Conservation (phyloP, 2,329 filamentous ascomycete genomes). For the Fusarium neocosmosporiellum region DNA sequence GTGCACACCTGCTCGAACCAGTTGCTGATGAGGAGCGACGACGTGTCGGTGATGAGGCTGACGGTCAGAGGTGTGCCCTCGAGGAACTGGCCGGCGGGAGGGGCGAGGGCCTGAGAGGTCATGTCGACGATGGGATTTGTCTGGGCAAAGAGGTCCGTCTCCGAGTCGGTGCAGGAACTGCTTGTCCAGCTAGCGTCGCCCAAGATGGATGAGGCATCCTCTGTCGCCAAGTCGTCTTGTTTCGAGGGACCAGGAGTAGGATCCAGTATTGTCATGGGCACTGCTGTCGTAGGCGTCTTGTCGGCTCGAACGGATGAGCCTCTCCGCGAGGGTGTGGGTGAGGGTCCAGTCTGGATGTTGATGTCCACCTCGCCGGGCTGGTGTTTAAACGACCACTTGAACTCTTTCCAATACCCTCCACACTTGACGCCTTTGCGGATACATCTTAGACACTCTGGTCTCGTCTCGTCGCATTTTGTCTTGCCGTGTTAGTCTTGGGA, state of each 20-base stretch:
- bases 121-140: conserved; percentile 14
- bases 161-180: conserved; percentile 27
- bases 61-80: conserved; percentile 27
- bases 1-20: conserved; percentile 57
- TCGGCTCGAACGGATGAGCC: conserved; percentile 19
- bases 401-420: conserved; percentile 45
- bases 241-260: not conserved
- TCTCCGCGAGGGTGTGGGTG: conserved; percentile 16
- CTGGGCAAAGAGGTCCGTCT: conserved; percentile 23
- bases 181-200: conserved; percentile 26
- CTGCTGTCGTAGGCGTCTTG: not conserved
- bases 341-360: conserved; percentile 13
- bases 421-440: conserved; percentile 44
- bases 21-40: conserved; percentile 49
- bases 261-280: not conserved
- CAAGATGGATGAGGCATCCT: conserved; percentile 18
- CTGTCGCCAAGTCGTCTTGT: conserved; percentile 6
- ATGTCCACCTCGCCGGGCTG: conserved; percentile 42
- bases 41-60: conserved; percentile 44
- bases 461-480: conserved; percentile 48
- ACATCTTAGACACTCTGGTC: conserved; percentile 44
- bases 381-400: conserved; percentile 57
- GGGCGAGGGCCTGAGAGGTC: conserved; percentile 7
- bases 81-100: conserved; percentile 23
- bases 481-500: conserved; percentile 8